These are phyloP conservation scores for Alternaria burnsii DNA, from an alignment of 2,329 filamentous ascomycete species.

Conservation along the genomic window DNA sequence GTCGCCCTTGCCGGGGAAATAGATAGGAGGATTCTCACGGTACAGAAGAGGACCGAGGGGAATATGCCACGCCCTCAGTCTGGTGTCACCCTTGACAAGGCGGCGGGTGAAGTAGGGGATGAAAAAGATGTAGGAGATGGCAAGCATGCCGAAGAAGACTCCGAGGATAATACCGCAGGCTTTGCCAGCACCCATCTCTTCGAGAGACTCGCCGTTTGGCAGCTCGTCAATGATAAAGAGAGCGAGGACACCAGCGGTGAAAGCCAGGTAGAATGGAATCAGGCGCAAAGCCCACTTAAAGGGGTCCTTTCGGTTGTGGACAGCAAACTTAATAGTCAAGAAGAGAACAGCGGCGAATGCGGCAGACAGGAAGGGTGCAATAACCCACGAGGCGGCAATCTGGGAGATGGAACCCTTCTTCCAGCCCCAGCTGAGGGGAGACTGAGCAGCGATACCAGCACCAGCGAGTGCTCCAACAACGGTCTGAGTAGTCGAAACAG, in stretches of 20 bases:
- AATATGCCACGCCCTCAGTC: slow-evolving; percentile 37
- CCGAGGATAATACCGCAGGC: slow-evolving; percentile 39
- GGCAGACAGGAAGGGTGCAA: slow-evolving; percentile 59
- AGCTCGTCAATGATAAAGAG: slow-evolving; percentile 67
- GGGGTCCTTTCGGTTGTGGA: slow-evolving; percentile 60
- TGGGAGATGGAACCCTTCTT: slow-evolving; percentile 39
- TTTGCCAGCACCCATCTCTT: slow-evolving; percentile 44
- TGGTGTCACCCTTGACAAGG: slow-evolving; percentile 36
- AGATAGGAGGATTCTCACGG: slow-evolving; percentile 53
- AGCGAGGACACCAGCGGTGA: slow-evolving; percentile 59
- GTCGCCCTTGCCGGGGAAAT: slow-evolving; percentile 52
- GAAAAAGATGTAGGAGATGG: slow-evolving; percentile 40
- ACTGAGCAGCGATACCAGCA: slow-evolving; percentile 62
- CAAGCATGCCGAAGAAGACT: slow-evolving; percentile 35
- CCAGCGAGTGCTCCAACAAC: slow-evolving; percentile 68
- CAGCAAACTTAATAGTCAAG: slow-evolving; percentile 59
- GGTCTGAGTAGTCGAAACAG: slow-evolving; percentile 69
- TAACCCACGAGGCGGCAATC: slow-evolving; percentile 58
- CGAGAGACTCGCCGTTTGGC: slow-evolving; percentile 42
- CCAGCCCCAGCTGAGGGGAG: slow-evolving; percentile 40
- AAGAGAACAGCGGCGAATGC: slow-evolving; percentile 62
- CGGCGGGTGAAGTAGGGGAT: slow-evolving; percentile 41
- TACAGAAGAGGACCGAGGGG: slow-evolving; percentile 53
- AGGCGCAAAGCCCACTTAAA: slow-evolving; percentile 60
- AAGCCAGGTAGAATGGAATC: slow-evolving; percentile 60